Evolutionary conservation across 495 filamentous ascomycete species (phyloP).

Genomic region (Thozetella sp.): DNA sequence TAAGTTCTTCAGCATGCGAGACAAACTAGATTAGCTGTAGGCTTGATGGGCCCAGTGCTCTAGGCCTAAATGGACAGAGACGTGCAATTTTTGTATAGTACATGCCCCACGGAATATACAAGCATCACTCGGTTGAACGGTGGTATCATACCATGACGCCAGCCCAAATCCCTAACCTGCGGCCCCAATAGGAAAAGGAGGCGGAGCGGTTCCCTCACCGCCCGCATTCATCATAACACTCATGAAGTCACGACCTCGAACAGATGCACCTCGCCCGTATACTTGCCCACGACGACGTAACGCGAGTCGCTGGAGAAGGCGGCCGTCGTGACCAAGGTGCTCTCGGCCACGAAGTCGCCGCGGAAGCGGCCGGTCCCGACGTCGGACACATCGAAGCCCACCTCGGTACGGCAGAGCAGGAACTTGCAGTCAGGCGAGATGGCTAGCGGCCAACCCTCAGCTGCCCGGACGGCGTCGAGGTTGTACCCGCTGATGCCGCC

Average conservation of each 20-base stretch:
- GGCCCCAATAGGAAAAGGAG: too few relatives aligned
- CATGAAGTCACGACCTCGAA: not conserved
- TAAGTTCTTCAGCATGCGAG: too few relatives aligned
- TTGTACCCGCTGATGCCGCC: slow-evolving; percentile 19
- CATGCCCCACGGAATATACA: too few relatives aligned
- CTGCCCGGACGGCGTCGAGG: slow-evolving; percentile 11
- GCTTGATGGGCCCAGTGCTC: too few relatives aligned
- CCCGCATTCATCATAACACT: too few relatives aligned
- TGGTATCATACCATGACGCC: too few relatives aligned
- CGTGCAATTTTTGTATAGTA: too few relatives aligned
- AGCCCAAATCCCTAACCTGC: too few relatives aligned
- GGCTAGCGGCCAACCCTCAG: slow-evolving; percentile 29
- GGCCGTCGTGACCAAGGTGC: slow-evolving; percentile 5
- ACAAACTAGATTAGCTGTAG: too few relatives aligned
- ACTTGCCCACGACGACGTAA: slow-evolving; percentile 1
- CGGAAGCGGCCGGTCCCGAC: slow-evolving; percentile 19
- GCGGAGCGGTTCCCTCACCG: too few relatives aligned
- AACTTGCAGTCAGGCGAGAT: slow-evolving; percentile 27
- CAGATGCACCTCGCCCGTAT: slow-evolving; percentile 1
- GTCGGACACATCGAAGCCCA: slow-evolving; percentile 27
- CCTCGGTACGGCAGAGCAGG: slow-evolving; percentile 26
- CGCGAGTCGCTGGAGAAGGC: slow-evolving; percentile 4
- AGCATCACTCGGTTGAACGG: too few relatives aligned
- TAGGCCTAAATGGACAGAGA: too few relatives aligned
- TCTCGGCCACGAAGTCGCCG: slow-evolving; percentile 7